A percentile compares a stretch with the other conserved stretches of the same genome.
phyloP scores from a whole-genome alignment of 2,329 filamentous ascomycete genomes.

The Colletotrichum horii region DNA sequence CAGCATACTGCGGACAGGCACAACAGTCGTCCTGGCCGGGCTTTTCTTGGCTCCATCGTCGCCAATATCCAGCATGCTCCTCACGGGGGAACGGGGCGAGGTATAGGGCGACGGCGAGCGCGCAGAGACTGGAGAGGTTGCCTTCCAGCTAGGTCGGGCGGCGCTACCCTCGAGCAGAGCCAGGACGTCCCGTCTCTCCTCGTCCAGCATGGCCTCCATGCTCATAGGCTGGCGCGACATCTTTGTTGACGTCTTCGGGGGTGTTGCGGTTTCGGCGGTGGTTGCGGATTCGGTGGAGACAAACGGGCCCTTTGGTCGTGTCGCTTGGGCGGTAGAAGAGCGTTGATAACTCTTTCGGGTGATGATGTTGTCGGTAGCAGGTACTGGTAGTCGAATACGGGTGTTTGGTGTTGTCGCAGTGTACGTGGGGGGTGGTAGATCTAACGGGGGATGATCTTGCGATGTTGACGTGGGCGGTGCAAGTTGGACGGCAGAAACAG shows the following conservation, averaged over 20 bases:
- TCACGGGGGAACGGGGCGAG: slow-evolving; percentile 68
- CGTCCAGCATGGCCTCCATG: slow-evolving; percentile 77
- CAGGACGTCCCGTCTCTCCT: slow-evolving; percentile 77
- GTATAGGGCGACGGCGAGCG: slow-evolving; percentile 60
- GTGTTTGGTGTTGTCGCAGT: background rate
- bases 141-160: slow-evolving; percentile 29
- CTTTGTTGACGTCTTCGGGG: slow-evolving; percentile 1
- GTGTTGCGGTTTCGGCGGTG: background rate
- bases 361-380: background rate
- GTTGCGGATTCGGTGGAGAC: background rate
- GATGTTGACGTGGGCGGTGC: slow-evolving; percentile 24
- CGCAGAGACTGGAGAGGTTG: slow-evolving; percentile 34
- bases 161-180: slow-evolving; percentile 65
- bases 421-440: background rate
- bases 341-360: background rate
- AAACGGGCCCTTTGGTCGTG: background rate
- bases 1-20: slow-evolving; percentile 70
- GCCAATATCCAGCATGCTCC: slow-evolving; percentile 70
- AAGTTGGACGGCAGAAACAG: slow-evolving; percentile 26
- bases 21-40: slow-evolving; percentile 42
- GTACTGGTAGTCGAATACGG: background rate
- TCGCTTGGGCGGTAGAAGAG: background rate
- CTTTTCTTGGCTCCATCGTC: slow-evolving; percentile 42
- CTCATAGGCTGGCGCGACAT: slow-evolving; percentile 64
- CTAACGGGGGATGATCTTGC: slow-evolving; percentile 32